A percentile compares a stretch with the other conserved stretches of the same genome.
Conservation (phyloP, 164 flowering plant species). For the Magnolia changhungtana region DNA sequence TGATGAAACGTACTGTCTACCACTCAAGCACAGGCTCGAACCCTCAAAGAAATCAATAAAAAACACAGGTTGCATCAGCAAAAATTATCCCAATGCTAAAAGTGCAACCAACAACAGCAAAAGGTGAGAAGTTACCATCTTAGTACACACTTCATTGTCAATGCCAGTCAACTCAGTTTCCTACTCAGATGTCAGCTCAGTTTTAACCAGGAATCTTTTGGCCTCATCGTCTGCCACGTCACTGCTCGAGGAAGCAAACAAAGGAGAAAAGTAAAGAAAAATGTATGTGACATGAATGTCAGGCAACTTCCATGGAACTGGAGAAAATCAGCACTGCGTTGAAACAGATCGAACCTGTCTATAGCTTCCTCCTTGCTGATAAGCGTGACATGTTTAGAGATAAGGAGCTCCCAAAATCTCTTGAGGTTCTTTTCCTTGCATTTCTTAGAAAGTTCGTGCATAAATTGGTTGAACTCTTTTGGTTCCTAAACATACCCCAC, state of each 20-base stretch:
- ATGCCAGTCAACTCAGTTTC: neutral
- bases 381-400: conserved; percentile 40
- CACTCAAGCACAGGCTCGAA: too few relatives aligned
- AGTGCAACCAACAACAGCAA: neutral
- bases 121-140: neutral
- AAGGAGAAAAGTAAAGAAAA: neutral
- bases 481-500: conserved; percentile 50
- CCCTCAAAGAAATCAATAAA: neutral
- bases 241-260: conserved; percentile 34
- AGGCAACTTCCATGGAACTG: neutral
- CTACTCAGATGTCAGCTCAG: conserved; percentile 11
- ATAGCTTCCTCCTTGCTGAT: conserved; percentile 69
- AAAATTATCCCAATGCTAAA: neutral
- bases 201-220: conserved; percentile 27
- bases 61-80: neutral
- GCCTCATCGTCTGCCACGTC: conserved; percentile 61
- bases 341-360: conserved; percentile 56
- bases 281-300: too few relatives aligned
- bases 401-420: conserved; percentile 50
- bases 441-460: conserved; percentile 38
- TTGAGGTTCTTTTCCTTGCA: conserved; percentile 42
- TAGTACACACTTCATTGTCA: neutral
- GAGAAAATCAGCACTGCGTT: neutral
- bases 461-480: conserved; percentile 69
- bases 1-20: too few relatives aligned